phyloP scores from a whole-genome alignment of 176 grass and related monocot species.

The Panicum miliaceum region DNA sequence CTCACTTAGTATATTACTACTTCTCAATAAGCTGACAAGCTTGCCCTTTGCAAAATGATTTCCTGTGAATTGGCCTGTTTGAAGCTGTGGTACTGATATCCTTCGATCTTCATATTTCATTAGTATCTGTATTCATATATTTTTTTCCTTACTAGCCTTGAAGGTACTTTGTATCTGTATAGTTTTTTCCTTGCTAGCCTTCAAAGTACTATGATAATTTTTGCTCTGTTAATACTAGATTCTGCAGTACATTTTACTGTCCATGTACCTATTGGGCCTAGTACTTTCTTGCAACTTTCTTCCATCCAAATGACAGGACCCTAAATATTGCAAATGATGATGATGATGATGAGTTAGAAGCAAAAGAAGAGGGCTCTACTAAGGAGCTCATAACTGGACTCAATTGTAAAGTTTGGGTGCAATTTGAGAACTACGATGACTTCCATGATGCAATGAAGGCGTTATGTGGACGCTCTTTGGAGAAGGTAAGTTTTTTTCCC shows the following conservation, averaged over 20 bases:
- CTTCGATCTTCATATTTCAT: not conserved
- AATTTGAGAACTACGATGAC: conserved; percentile 84
- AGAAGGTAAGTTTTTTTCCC: conserved; percentile 65
- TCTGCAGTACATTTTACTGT: conserved; percentile 1
- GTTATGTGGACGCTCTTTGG: conserved; percentile 77
- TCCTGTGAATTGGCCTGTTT: not conserved
- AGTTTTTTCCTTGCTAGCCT: not conserved
- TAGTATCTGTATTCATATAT: not conserved
- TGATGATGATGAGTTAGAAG: conserved; percentile 71
- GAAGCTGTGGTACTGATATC: conserved; percentile 1
- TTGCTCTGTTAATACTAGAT: not conserved
- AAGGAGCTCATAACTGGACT: conserved; percentile 77
- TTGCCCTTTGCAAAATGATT: conserved; percentile 2
- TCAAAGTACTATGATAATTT: not conserved
- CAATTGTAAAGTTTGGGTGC: conserved; percentile 90
- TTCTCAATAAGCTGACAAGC: not conserved
- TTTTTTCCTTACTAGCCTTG: not conserved
- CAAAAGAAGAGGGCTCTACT: conserved; percentile 46
- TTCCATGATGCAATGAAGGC: conserved; percentile 86
- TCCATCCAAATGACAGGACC: conserved; percentile 61
- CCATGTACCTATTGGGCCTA: not conserved
- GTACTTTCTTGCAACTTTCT: conserved; percentile 45
- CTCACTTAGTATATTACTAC: not conserved
- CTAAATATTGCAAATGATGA: conserved; percentile 72
- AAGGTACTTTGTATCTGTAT: not conserved